Evolutionary conservation across 1,284 basidiomycete species (phyloP).

Genomic region (Spongiforma sp.): DNA sequence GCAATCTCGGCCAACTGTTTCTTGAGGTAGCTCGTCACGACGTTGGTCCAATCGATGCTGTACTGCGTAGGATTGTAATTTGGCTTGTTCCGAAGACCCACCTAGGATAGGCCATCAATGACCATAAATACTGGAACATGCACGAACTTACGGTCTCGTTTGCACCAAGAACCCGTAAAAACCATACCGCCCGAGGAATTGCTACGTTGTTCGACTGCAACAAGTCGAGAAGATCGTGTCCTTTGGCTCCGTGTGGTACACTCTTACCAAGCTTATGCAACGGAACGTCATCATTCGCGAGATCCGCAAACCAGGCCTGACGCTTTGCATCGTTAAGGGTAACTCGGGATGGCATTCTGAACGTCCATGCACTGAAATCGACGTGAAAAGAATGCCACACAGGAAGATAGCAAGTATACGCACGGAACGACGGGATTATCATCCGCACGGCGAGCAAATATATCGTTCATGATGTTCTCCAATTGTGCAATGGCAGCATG

Average conservation of each 20-base stretch:
- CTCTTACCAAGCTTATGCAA: constrained; percentile 87
- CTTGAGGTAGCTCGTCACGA: constrained; percentile 87
- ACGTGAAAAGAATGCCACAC: constrained; percentile 7
- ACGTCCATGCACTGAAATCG: constrained; percentile 65
- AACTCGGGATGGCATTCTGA: constrained; percentile 86
- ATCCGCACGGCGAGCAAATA: constrained; percentile 70
- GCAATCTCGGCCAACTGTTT: constrained; percentile 89
- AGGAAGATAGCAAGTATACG: constrained; percentile 32
- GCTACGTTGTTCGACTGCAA: constrained; percentile 85
- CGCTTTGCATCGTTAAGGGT: constrained; percentile 92
- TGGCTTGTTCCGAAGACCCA: constrained; percentile 75
- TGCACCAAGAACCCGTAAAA: constrained; percentile 92
- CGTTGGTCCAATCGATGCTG: constrained; percentile 89
- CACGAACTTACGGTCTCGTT: constrained; percentile 80
- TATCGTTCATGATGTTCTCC: constrained; percentile 81
- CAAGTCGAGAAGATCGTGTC: constrained; percentile 89
- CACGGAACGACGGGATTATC: constrained; percentile 65
- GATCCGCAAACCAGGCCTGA: constrained; percentile 88
- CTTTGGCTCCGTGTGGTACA: constrained; percentile 94
- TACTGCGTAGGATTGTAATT: constrained; percentile 82
- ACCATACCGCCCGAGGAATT: constrained; percentile 92
- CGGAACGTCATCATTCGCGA: constrained; percentile 90
- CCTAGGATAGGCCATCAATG: constrained; percentile 41
- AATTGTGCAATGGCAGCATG: constrained; percentile 67
- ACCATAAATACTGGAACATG: not conserved